Percentiles rank a stretch among this genome's conserved stretches.
Conservation (phyloP, 2,329 filamentous ascomycete genomes). For the Fusarium virguliforme region DNA sequence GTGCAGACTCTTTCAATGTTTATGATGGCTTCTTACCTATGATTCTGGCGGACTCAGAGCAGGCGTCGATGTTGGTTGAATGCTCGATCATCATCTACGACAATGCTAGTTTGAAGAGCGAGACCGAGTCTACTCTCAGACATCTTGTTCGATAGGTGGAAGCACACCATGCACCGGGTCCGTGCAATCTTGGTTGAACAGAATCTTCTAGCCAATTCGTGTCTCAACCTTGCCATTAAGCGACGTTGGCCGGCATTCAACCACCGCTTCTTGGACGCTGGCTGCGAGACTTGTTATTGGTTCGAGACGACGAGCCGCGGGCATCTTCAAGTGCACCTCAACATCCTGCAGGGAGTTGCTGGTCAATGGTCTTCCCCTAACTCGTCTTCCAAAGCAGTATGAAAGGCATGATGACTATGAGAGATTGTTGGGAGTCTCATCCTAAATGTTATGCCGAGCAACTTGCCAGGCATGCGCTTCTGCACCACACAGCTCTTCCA, state of each 20-base stretch:
- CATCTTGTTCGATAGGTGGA: slow-evolving; percentile 30
- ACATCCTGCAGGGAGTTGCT: slow-evolving; percentile 30
- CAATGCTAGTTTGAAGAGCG: background rate
- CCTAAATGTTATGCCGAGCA: slow-evolving; percentile 44
- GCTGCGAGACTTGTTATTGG: slow-evolving; percentile 30
- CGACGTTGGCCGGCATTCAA: slow-evolving; percentile 36
- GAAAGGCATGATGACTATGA: slow-evolving; percentile 21
- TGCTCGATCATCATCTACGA: slow-evolving; percentile 28
- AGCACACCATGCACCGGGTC: slow-evolving; percentile 27
- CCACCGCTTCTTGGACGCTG: slow-evolving; percentile 6
- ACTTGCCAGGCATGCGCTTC: slow-evolving; percentile 57
- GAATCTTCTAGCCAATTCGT: background rate
- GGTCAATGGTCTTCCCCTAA: slow-evolving; percentile 27
- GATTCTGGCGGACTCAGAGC: slow-evolving; percentile 13
- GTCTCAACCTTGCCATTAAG: slow-evolving; percentile 36
- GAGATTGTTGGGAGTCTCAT: slow-evolving; percentile 31
- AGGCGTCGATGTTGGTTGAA: slow-evolving; percentile 37
- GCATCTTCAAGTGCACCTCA: slow-evolving; percentile 18
- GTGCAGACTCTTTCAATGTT: slow-evolving; percentile 35
- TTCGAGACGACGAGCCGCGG: slow-evolving; percentile 11
- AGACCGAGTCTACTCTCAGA: background rate
- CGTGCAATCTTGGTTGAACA: background rate
- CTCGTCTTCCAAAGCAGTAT: slow-evolving; percentile 27
- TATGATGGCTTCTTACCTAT: background rate
- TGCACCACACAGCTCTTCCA: slow-evolving; percentile 56